Percentiles rank a stretch among this genome's conserved stretches.
These are phyloP conservation scores for Ulota crispa DNA, from an alignment of 225 moss, liverwort and hornwort species.

Conservation along the genomic window DNA sequence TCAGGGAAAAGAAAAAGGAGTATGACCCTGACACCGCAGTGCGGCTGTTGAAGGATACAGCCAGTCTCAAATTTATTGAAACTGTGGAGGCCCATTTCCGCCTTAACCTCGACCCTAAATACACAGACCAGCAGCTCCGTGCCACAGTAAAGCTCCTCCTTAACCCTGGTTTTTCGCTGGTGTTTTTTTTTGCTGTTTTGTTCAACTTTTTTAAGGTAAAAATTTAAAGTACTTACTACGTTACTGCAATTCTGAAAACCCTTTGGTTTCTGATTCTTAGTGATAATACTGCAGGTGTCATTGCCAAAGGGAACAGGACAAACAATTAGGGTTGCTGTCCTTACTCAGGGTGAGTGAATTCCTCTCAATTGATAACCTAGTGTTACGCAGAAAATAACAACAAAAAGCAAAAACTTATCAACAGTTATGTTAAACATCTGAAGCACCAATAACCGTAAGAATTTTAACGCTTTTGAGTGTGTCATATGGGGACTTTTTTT, in stretches of 20 bases:
- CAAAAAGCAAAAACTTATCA: neutral
- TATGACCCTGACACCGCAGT: slow-evolving; percentile 89
- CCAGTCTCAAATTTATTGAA: slow-evolving; percentile 75
- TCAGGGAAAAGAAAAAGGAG: slow-evolving; percentile 79
- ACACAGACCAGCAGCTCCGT: slow-evolving; percentile 94
- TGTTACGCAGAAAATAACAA: too few relatives aligned
- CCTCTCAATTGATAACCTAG: neutral
- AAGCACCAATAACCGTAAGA: neutral
- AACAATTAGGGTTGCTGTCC: slow-evolving; percentile 84
- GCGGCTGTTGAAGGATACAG: slow-evolving; percentile 85
- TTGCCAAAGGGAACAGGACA: slow-evolving; percentile 97
- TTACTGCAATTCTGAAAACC: neutral
- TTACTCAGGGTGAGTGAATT: slow-evolving; percentile 76
- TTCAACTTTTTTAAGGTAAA: neutral
- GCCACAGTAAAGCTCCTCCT: slow-evolving; percentile 60
- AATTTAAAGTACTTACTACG: neutral
- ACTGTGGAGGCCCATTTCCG: slow-evolving; percentile 94
- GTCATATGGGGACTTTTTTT: neutral
- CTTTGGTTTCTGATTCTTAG: neutral
- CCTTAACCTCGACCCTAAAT: slow-evolving; percentile 93
- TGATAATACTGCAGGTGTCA: slow-evolving; percentile 64
- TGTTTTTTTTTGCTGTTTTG: neutral
- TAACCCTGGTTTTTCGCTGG: neutral
- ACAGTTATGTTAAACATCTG: neutral
- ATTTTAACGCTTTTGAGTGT: neutral